phyloP scores from a whole-genome alignment of 2,329 filamentous ascomycete species.

The Cordyceps tenuipes region DNA sequence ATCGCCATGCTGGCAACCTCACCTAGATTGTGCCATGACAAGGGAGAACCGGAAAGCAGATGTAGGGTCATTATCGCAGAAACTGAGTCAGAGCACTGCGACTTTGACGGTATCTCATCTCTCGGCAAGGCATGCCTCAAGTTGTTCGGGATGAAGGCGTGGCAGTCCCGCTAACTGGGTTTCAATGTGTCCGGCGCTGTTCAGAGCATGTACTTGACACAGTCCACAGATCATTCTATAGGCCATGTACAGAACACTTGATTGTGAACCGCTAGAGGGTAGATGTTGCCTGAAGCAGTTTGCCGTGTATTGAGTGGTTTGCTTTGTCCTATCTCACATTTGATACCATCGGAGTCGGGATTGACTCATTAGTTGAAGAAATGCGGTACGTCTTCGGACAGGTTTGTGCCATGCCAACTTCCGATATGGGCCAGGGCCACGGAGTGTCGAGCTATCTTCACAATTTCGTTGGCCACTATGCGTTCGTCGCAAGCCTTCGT shows the following conservation, averaged over 20 bases:
- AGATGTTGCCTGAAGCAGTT: background rate
- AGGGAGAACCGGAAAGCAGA: background rate
- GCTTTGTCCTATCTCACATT: constrained; percentile 20
- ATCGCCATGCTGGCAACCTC: background rate
- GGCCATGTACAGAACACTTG: constrained; percentile 47
- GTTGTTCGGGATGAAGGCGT: background rate
- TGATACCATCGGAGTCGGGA: background rate
- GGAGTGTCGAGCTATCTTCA: constrained; percentile 29
- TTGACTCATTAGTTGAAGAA: constrained; percentile 28
- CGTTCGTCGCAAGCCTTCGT: constrained; percentile 67
- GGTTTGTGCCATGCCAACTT: constrained; percentile 52
- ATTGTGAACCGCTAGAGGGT: constrained; percentile 51
- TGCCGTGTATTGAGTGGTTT: constrained; percentile 1
- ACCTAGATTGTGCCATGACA: background rate
- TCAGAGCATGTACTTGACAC: constrained; percentile 72
- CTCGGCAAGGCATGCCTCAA: background rate
- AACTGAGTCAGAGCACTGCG: background rate
- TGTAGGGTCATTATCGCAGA: background rate
- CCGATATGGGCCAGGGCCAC: constrained; percentile 41
- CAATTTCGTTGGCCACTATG: constrained; percentile 52
- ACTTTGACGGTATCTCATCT: background rate
- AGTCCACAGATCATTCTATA: constrained; percentile 63
- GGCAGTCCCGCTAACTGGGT: constrained; percentile 29
- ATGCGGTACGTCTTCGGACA: constrained; percentile 49
- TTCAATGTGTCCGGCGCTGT: constrained; percentile 57